These are phyloP conservation scores for Aristolochia californica DNA, from an alignment of 164 flowering plant genomes.

Conservation along the genomic window DNA sequence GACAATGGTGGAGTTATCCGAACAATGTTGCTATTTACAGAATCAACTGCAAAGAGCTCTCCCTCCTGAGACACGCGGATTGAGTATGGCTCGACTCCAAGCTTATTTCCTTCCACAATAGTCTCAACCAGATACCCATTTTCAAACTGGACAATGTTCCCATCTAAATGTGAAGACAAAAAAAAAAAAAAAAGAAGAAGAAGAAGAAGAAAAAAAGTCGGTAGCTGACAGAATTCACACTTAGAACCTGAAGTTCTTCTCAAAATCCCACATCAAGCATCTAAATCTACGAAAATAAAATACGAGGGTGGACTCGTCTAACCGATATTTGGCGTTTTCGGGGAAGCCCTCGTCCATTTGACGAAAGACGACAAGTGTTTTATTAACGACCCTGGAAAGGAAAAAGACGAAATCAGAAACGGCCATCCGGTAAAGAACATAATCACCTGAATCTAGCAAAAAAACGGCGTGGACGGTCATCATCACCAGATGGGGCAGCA, in stretches of 20 bases:
- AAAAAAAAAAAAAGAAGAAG: slow-evolving; percentile 7
- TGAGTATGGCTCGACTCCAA: slow-evolving; percentile 72
- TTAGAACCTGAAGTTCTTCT: not conserved
- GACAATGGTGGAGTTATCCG: slow-evolving; percentile 85
- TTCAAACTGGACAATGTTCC: slow-evolving; percentile 71
- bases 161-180: slow-evolving; percentile 64
- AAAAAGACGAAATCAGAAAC: not conserved
- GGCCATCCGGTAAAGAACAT: not conserved
- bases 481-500: slow-evolving; percentile 64
- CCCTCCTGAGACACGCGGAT: slow-evolving; percentile 83
- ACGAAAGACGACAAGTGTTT: slow-evolving; percentile 65
- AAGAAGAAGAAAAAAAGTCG: not conserved
- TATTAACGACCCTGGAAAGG: slow-evolving; percentile 50
- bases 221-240: too few species aligned
- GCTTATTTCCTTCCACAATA: slow-evolving; percentile 75
- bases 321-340: slow-evolving; percentile 71
- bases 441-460: slow-evolving; percentile 7
- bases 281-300: not conserved
- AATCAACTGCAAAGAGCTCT: slow-evolving; percentile 87
- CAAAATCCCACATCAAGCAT: slow-evolving; percentile 10
- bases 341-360: slow-evolving; percentile 66
- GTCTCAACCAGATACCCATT: slow-evolving; percentile 91
- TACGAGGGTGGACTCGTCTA: not conserved
- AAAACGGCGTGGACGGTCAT: slow-evolving; percentile 1
- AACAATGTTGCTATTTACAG: slow-evolving; percentile 75